Evolutionary conservation across 768 basidiomycete species (phyloP), one percentile per base, ranked within the genome.

Genomic region (Boletus rubescentipes): DNA sequence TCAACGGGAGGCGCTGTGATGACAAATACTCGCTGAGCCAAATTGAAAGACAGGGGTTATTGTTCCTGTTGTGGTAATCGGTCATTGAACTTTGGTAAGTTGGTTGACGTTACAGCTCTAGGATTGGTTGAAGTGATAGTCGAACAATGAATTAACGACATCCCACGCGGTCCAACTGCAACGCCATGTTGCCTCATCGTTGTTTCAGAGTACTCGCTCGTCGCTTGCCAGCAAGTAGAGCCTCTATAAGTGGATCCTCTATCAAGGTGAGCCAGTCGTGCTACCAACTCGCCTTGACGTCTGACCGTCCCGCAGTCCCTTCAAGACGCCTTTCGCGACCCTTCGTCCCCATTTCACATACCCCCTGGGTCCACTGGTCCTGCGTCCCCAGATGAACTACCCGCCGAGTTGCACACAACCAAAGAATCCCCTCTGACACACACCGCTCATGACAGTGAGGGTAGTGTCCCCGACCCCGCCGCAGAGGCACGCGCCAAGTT

Each of bases 281-380:
- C 6, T 15, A 11, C 21, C 1, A 11, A 16, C 16, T 26, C 9
- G 12, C 5, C 44, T 34, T 38, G 39, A 51, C n/a, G 10, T 21
- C 34, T 10, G 37, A 35, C 20, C 18, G 15, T 32, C 21, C 39
- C n/a, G 26, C 61, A 88, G 86, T 76, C 75, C n/a, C 75, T 88
- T 8, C 83, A 78, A 63, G 79, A 78, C 6, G 79, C 80, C 11
- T 87, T 87, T 61, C 76, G 76, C 31, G 81, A 88, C 58, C 84
- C 84, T 3, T 71, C 74, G 1, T 86, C 85, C 2, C 86, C 86
- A n/a, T 88, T 79, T 61, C 75, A 86, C 55, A 74, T 87, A 43
- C 73, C 82, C 3, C 83, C 82, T 26, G 85, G 86, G 9, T 73
- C 78, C 12, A 66, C 70, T 56, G 86, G 86, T 1, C 87, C 86